Percentiles rank a stretch among this genome's conserved stretches.
These are phyloP conservation scores for Leishmania tropica DNA, from an alignment of 208 protist genomes.

Conservation along the genomic window DNA sequence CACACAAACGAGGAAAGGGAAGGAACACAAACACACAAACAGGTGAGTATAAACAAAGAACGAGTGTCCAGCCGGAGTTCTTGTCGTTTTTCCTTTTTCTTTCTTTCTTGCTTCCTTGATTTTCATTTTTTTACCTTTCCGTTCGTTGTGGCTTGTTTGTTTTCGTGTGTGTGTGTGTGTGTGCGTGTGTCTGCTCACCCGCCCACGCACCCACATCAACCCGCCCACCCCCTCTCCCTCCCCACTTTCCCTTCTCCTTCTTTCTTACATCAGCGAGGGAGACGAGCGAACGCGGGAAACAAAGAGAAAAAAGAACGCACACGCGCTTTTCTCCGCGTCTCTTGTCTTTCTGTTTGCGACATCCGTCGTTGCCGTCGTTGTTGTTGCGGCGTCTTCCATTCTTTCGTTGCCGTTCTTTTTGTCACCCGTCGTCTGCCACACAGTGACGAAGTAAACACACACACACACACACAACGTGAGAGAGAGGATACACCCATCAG, in stretches of 20 bases:
- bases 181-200: neutral
- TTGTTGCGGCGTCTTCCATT: neutral
- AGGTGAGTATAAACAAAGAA: neutral
- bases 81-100: neutral
- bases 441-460: neutral
- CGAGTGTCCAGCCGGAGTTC: neutral
- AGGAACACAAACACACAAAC: constrained; percentile 2
- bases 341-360: too few relatives aligned
- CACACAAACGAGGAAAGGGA: neutral
- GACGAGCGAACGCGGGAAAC: neutral
- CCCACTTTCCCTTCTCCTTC: neutral
- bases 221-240: too few relatives aligned
- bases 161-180: constrained; percentile 19
- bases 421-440: neutral
- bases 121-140: neutral
- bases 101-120: neutral
- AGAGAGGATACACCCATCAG: too few relatives aligned
- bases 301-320: neutral
- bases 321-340: neutral
- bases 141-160: constrained; percentile 8
- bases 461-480: too few relatives aligned
- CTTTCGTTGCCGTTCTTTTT: neutral
- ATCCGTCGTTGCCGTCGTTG: neutral
- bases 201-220: neutral
- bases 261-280: neutral